Conservation (phyloP, 164 flowering plant genomes). For the Sedum album region DNA sequence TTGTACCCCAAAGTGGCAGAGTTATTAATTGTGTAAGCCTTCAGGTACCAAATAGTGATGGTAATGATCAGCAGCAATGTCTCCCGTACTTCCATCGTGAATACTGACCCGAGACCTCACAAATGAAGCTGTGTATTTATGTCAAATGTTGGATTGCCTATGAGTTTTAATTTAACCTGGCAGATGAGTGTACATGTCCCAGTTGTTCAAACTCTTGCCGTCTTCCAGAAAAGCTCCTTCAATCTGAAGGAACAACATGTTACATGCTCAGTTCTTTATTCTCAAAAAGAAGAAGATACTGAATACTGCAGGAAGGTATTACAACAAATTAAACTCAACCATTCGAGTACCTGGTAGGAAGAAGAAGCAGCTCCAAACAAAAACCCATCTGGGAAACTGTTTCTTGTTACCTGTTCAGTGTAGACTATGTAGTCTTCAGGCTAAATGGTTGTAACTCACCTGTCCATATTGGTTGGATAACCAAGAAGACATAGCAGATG, state of each 20-base stretch:
- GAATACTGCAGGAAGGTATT: too few species aligned
- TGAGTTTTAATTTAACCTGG: background rate
- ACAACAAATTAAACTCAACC: too few species aligned
- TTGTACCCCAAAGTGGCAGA: too few species aligned
- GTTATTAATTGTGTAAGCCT: background rate
- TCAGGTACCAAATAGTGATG: conserved; percentile 22
- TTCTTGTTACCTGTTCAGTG: conserved; percentile 16
- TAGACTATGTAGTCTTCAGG: background rate
- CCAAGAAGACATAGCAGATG: background rate
- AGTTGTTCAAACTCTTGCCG: conserved; percentile 23
- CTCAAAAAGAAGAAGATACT: too few species aligned
- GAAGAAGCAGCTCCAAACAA: conserved; percentile 37
- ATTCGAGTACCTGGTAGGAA: conserved; percentile 28
- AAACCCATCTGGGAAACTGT: conserved; percentile 28
- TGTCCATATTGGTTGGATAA: background rate
- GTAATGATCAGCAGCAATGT: conserved; percentile 25
- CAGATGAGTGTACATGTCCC: conserved; percentile 24
- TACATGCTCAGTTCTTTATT: too few species aligned
- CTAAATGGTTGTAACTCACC: background rate
- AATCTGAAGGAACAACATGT: conserved; percentile 10
- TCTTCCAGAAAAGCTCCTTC: conserved; percentile 31
- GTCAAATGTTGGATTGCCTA: too few species aligned
- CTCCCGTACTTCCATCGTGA: conserved; percentile 20
- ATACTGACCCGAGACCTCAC: background rate
- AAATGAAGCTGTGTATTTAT: too few species aligned